These are phyloP conservation scores for Oenanthe javanica DNA, from an alignment of 140 eudicot genomes.

Conservation along the genomic window DNA sequence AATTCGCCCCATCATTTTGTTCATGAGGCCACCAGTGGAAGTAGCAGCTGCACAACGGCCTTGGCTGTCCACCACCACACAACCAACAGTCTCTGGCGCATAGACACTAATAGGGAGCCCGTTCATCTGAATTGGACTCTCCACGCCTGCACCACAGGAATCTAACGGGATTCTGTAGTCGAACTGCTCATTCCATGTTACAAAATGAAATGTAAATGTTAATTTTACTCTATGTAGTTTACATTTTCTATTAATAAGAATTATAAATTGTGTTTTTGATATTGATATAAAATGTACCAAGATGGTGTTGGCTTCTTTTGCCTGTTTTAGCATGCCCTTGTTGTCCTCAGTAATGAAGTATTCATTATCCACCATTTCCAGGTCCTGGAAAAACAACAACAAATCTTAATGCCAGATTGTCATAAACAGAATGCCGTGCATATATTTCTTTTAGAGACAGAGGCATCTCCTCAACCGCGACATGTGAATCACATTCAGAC, in stretches of 20 bases:
- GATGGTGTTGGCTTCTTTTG: slow-evolving; percentile 86
- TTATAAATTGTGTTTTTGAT: background rate
- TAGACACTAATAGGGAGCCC: slow-evolving; percentile 77
- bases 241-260: background rate
- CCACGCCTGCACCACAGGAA: slow-evolving; percentile 47
- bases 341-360: slow-evolving; percentile 81
- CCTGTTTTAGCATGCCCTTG: slow-evolving; percentile 72
- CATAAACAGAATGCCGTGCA: background rate
- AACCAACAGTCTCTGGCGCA: slow-evolving; percentile 90
- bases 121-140: slow-evolving; percentile 65
- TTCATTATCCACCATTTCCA: slow-evolving; percentile 70
- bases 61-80: slow-evolving; percentile 76
- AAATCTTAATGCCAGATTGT: background rate
- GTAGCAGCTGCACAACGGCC: slow-evolving; percentile 97
- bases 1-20: slow-evolving; percentile 68
- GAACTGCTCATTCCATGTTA: slow-evolving; percentile 37
- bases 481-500: slow-evolving; percentile 21
- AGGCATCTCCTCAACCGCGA: slow-evolving; percentile 4
- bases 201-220: background rate
- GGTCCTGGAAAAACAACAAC: slow-evolving; percentile 11
- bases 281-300: slow-evolving; percentile 31
- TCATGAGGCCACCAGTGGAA: slow-evolving; percentile 93
- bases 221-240: background rate
- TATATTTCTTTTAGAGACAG: slow-evolving; percentile 15
- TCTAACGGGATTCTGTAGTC: slow-evolving; percentile 81